A percentile compares a stretch with the other conserved stretches of the same genome.
These are phyloP conservation scores for Phytopythium oedochilum DNA, from an alignment of 352 stramenopile species.

Conservation along the genomic window DNA sequence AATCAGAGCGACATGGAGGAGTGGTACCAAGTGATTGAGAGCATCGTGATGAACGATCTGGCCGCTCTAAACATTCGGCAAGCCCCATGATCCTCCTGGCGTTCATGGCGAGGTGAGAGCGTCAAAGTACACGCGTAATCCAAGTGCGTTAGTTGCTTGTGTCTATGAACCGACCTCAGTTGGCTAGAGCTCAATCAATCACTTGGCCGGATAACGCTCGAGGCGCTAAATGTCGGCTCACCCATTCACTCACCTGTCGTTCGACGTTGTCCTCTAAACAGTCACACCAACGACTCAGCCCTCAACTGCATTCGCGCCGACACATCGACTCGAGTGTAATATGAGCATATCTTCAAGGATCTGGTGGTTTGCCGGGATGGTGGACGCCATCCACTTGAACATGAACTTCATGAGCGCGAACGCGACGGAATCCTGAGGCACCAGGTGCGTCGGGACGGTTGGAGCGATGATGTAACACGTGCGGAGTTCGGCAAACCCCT, in stretches of 20 bases:
- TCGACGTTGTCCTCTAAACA: too few species aligned
- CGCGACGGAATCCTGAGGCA: background rate
- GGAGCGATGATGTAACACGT: conserved; percentile 4
- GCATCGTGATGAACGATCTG: background rate
- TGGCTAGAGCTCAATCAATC: too few species aligned
- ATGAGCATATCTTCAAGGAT: conserved; percentile 11
- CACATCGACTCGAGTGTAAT: background rate
- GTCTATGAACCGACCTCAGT: too few species aligned
- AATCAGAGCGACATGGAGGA: background rate
- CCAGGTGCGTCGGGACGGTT: background rate
- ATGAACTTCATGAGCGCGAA: conserved; percentile 12
- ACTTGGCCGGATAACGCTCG: too few species aligned
- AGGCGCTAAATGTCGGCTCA: too few species aligned
- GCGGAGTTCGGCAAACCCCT: background rate
- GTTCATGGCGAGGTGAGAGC: too few species aligned
- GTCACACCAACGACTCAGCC: too few species aligned
- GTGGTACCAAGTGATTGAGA: background rate
- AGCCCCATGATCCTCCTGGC: background rate
- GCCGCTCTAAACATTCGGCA: background rate
- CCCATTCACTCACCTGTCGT: too few species aligned
- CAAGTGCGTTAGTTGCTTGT: too few species aligned
- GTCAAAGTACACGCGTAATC: too few species aligned
- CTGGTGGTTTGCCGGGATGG: conserved; percentile 6
- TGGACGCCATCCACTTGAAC: conserved; percentile 10
- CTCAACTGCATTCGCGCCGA: too few species aligned